phyloP scores from a whole-genome alignment of 306 rosid species.

The Malus asiatica region DNA sequence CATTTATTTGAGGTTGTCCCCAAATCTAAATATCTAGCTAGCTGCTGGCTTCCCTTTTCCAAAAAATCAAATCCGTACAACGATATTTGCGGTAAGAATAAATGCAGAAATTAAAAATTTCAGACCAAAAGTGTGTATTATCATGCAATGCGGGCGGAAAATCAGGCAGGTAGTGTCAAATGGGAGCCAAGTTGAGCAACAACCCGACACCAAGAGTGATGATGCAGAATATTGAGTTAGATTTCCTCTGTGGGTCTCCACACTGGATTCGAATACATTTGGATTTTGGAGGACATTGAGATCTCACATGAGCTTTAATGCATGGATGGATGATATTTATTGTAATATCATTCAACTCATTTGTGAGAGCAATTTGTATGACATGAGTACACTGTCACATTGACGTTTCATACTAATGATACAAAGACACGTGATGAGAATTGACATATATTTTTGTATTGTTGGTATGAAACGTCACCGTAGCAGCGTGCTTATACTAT shows the following conservation, averaged over 20 bases:
- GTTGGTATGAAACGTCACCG: too few species aligned
- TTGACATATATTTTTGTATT: too few species aligned
- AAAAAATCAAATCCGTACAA: neutral
- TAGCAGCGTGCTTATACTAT: too few species aligned
- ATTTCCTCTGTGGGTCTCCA: neutral
- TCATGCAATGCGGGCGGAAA: slow-evolving; percentile 12
- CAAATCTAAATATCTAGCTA: neutral
- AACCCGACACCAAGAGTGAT: slow-evolving; percentile 4
- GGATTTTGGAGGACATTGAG: neutral
- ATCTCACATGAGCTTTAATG: neutral
- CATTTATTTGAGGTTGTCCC: neutral
- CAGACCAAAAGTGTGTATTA: neutral
- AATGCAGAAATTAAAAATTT: neutral
- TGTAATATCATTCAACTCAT: neutral
- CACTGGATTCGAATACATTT: neutral
- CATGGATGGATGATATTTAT: neutral
- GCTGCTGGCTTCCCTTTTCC: neutral
- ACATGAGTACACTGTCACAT: accelerated
- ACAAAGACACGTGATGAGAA: too few species aligned
- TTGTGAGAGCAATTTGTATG: neutral
- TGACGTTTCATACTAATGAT: too few species aligned
- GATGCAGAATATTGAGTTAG: neutral
- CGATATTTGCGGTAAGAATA: neutral
- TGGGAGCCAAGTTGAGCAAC: slow-evolving; percentile 6
- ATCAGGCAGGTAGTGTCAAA: slow-evolving; percentile 16